Percentiles rank a stretch among this genome's conserved stretches.
Conservation (phyloP, 83 land plant genomes). For the Thuja plicata region DNA sequence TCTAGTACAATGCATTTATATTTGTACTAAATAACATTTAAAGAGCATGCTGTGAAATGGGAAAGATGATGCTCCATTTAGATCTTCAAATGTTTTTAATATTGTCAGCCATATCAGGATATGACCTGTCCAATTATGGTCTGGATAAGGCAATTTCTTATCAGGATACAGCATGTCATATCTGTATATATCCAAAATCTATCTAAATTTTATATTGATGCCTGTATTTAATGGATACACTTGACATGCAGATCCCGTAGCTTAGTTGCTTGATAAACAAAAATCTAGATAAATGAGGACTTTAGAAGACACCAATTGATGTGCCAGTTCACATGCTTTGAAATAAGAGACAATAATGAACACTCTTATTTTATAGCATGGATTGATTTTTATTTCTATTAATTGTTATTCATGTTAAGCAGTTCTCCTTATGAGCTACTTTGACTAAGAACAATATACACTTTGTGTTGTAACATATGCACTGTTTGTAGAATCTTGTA, state of each 20-base stretch:
- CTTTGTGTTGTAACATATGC: background rate
- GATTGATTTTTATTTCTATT: background rate
- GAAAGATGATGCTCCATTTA: no score
- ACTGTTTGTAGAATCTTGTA: background rate
- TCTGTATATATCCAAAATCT: background rate
- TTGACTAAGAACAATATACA: background rate
- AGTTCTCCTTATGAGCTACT: background rate
- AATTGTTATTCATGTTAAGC: background rate
- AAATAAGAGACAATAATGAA: background rate
- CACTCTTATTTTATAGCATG: background rate
- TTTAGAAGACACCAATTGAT: background rate
- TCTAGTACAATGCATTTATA: no score
- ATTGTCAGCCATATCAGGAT: background rate
- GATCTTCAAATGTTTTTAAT: no score
- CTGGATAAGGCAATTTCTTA: background rate
- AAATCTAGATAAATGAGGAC: background rate
- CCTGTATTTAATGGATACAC: background rate
- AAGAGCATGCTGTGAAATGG: no score
- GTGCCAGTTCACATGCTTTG: background rate
- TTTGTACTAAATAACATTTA: no score
- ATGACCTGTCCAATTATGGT: background rate
- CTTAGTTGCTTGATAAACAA: background rate
- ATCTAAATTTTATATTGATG: background rate
- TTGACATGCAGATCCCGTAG: background rate
- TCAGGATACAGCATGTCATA: background rate